Conservation (phyloP, 164 flowering plant species). For the Umbellularia californica region DNA sequence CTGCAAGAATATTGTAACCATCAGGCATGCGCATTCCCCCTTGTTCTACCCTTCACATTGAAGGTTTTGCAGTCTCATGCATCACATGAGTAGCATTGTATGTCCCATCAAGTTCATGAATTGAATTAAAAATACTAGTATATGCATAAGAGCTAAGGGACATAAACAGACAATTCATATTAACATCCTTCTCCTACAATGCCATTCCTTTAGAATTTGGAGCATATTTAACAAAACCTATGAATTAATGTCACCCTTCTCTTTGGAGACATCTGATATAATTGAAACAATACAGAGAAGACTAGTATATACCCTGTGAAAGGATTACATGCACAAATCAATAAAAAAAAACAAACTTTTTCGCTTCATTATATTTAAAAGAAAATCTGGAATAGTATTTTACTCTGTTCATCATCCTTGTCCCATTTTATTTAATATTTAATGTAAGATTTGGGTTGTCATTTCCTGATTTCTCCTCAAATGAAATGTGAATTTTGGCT, state of each 20-base stretch:
- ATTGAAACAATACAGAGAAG: too few relatives aligned
- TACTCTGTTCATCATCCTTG: background rate
- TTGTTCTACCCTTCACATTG: background rate
- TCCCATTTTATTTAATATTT: background rate
- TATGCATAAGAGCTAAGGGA: background rate
- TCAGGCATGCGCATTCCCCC: background rate
- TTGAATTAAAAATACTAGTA: too few relatives aligned
- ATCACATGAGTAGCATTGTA: background rate
- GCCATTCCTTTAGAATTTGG: background rate
- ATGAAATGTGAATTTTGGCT: background rate
- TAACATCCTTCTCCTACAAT: background rate
- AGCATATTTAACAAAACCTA: background rate
- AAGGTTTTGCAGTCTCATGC: background rate
- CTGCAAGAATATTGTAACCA: conserved; percentile 22
- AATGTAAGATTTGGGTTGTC: background rate
- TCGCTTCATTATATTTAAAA: too few relatives aligned
- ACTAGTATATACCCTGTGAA: too few relatives aligned
- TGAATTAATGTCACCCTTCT: too few relatives aligned
- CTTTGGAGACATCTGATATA: too few relatives aligned
- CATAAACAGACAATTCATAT: background rate
- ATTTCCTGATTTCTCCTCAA: background rate
- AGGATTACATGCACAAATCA: too few relatives aligned
- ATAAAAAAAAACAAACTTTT: too few relatives aligned
- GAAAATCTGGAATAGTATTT: too few relatives aligned
- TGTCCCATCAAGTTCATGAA: background rate